Base-by-base conservation (phyloP, 2,329 filamentous ascomycete genomes). In the Alternaria ventricosa region DNA sequence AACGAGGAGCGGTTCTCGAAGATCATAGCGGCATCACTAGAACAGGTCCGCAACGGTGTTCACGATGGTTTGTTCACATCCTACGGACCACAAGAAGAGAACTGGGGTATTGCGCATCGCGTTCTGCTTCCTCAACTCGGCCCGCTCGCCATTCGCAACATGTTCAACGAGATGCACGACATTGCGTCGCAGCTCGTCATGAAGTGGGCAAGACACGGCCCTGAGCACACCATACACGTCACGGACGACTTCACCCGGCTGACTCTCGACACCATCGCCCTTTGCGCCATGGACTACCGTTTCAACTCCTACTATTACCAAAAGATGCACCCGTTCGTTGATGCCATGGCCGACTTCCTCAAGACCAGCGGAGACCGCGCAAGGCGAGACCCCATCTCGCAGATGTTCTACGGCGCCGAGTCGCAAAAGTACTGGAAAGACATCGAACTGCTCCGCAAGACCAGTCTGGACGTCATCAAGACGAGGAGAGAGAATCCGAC, bases 51-150 rank as follows among this genome's bases (percentile, higher is more conserved):
- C 11, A 80, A 80, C 51, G 78, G 78, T 15, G 68, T 75, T 1
- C 78, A 79, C 25, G 79, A 81, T 65, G 80, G 81, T 5, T 71
- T 83, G 0, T 83, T 83, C 67, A 82, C 81, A 15, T 77, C 80
- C 3, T 74, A 74, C 27, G 76, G 76, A 12, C 74, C 77, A 2
- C 76, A 82, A 60, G 77, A 80, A 33, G 77, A 76, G 53, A 76
- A 81, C 23, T 83, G 81, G 81, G 75, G 85, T 25, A 85, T 90
- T 66, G 90, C 91, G 27, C 87, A 92, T 71, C 82, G 88, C 22
- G 80, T 89, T 15, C 80, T 93, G 57, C 85, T 90, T 71, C 90
- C 90, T 0, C 89, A 89, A 3, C 92, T 93, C 74, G 90, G 90
- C 0, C 90, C 90, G 0, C 77, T 92, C 22, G 84, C 87, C 2